Evolutionary conservation across 1,139 yeast genomes (phyloP).

Genomic region (Cylindricascospora bacillispora): DNA sequence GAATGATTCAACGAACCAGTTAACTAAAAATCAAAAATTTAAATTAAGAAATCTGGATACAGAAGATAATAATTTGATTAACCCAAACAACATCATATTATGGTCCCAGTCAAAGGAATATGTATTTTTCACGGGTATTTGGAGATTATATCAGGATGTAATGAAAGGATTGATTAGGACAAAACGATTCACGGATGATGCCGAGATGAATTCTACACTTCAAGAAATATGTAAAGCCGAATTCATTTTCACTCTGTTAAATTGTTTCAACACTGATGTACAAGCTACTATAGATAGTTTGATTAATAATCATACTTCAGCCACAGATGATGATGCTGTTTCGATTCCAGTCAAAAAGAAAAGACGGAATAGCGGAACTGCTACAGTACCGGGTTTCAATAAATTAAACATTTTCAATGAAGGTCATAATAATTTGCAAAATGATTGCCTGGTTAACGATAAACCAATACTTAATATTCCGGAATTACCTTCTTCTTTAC

Average conservation of each 20-base stretch:
- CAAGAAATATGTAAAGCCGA: conserved; percentile 8
- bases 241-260: conserved; percentile 5
- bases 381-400: neutral
- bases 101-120: conserved; percentile 75
- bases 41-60: conserved; percentile 18
- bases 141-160: conserved; percentile 43
- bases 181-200: conserved; percentile 5
- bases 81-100: conserved; percentile 46
- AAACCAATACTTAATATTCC: no score
- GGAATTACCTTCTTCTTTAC: no score
- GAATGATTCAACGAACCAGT: no score
- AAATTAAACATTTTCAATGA: neutral
- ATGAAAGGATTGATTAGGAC: conserved; percentile 18
- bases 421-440: neutral
- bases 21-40: conserved; percentile 24
- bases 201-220: conserved; percentile 1
- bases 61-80: no score
- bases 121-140: conserved; percentile 81
- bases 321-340: neutral
- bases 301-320: no score
- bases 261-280: conserved; percentile 2
- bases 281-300: conserved; percentile 2
- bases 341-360: neutral
- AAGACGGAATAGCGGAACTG: no score
- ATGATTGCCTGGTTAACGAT: conserved; percentile 1